phyloP scores from a whole-genome alignment of 2,329 filamentous ascomycete species.

The Arthrobotrys megalospora region DNA sequence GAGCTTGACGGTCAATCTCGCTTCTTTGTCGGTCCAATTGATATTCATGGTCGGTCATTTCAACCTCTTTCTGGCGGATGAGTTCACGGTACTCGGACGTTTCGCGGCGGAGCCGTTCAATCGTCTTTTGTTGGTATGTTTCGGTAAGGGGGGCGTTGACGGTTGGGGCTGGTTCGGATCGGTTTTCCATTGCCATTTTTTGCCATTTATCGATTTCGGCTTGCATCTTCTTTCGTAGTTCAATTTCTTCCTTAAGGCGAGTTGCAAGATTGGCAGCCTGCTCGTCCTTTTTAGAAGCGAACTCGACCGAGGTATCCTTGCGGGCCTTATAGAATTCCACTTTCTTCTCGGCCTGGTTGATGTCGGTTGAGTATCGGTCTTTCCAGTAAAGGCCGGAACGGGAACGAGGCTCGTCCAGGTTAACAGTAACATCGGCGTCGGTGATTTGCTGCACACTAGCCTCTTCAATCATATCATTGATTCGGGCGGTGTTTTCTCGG shows the following conservation, averaged over 20 bases:
- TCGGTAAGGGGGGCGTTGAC: conserved; percentile 55
- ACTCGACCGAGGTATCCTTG: conserved; percentile 63
- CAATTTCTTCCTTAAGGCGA: conserved; percentile 62
- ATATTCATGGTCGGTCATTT: conserved; percentile 58
- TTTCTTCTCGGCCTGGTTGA: conserved; percentile 63
- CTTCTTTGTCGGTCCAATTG: conserved; percentile 56
- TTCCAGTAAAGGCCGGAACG: conserved; percentile 64
- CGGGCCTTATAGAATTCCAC: conserved; percentile 63
- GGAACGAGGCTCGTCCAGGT: conserved; percentile 63
- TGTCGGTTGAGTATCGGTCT: conserved; percentile 63
- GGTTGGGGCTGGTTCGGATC: conserved; percentile 29
- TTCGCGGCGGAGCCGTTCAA: conserved; percentile 57
- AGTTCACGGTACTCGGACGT: conserved; percentile 51
- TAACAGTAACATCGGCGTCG: conserved; percentile 61
- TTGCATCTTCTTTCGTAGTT: conserved; percentile 58
- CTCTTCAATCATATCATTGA: conserved; percentile 63
- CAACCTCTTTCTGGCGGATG: conserved; percentile 57
- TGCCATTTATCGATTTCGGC: conserved; percentile 59
- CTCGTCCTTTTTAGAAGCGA: conserved; percentile 64
- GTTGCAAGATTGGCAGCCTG: conserved; percentile 62
- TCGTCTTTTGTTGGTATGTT: conserved; percentile 58
- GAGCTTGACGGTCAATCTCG: conserved; percentile 55
- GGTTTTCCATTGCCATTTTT: conserved; percentile 51
- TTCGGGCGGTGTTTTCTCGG: conserved; percentile 62
- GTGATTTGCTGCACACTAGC: conserved; percentile 43